These are phyloP conservation scores for Arthrobotrys megalospora DNA, from an alignment of 2,329 filamentous ascomycete species.

Conservation along the genomic window DNA sequence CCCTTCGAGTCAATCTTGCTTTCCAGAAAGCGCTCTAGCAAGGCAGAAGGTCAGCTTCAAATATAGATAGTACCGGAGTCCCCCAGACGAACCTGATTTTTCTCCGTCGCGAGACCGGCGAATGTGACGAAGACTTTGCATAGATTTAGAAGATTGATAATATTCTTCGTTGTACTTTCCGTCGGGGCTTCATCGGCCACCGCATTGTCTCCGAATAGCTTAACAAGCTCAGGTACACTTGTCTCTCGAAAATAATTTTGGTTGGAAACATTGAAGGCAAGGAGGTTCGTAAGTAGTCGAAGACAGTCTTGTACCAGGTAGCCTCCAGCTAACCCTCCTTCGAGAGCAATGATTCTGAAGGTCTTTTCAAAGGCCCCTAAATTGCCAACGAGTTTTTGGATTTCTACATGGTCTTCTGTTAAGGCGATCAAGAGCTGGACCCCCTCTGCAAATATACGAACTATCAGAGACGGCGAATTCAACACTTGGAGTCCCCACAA, in stretches of 20 bases:
- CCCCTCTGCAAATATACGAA: constrained; percentile 73
- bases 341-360: constrained; percentile 84
- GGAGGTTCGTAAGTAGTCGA: constrained; percentile 88
- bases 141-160: constrained; percentile 90
- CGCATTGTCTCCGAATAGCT: constrained; percentile 73
- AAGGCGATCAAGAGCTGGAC: constrained; percentile 89
- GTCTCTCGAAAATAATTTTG: constrained; percentile 95
- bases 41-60: constrained; percentile 1
- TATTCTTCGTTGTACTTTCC: constrained; percentile 86
- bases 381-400: constrained; percentile 96
- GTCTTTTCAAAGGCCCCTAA: constrained; percentile 92
- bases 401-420: constrained; percentile 86
- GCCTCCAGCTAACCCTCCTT: constrained; percentile 88
- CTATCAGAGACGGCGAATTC: constrained; percentile 60
- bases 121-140: constrained; percentile 86
- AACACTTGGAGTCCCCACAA: constrained; percentile 36
- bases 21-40: constrained; percentile 80
- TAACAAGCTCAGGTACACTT: constrained; percentile 80
- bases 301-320: constrained; percentile 93
- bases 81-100: constrained; percentile 76
- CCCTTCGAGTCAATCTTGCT: constrained; percentile 82
- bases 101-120: constrained; percentile 83
- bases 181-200: constrained; percentile 65
- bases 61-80: neutral
- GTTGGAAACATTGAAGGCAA: constrained; percentile 89